Conservation (phyloP, 225 moss, liverwort and hornwort species). For the Lunularia cruciata region DNA sequence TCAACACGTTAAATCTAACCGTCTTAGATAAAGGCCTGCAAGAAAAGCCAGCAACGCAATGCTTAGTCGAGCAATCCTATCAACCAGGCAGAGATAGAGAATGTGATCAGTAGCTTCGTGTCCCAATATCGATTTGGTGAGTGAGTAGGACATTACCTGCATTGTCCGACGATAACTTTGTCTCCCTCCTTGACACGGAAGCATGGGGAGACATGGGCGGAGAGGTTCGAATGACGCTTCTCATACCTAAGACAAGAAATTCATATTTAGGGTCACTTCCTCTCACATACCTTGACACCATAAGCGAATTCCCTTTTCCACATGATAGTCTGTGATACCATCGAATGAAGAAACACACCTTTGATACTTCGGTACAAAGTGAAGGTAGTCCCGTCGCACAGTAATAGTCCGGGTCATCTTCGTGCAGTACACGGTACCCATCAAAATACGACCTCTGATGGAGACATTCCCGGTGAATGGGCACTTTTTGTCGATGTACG, state of each 20-base stretch:
- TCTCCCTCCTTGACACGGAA: conserved; percentile 56
- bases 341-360: conserved; percentile 30
- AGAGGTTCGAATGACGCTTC: conserved; percentile 51
- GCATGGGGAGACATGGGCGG: conserved; percentile 45
- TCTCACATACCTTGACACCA: too few species aligned
- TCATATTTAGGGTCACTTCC: too few species aligned
- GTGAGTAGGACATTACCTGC: conserved; percentile 36
- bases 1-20: conserved; percentile 48
- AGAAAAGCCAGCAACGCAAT: background rate
- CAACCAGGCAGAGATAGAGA: too few species aligned
- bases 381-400: conserved; percentile 46
- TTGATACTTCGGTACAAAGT: conserved; percentile 50
- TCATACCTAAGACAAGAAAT: conserved; percentile 52
- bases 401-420: conserved; percentile 49
- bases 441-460: conserved; percentile 49
- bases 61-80: too few species aligned
- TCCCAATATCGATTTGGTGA: background rate
- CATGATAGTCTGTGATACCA: too few species aligned
- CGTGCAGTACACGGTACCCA: conserved; percentile 45
- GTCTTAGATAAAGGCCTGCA: conserved; percentile 52
- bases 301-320: too few species aligned
- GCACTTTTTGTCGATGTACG: conserved; percentile 53
- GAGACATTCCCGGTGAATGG: conserved; percentile 53
- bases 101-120: too few species aligned
- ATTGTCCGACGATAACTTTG: conserved; percentile 49